Base-by-base conservation (phyloP, 1,284 basidiomycete genomes). In the Tetrapyrgos nigripes region DNA sequence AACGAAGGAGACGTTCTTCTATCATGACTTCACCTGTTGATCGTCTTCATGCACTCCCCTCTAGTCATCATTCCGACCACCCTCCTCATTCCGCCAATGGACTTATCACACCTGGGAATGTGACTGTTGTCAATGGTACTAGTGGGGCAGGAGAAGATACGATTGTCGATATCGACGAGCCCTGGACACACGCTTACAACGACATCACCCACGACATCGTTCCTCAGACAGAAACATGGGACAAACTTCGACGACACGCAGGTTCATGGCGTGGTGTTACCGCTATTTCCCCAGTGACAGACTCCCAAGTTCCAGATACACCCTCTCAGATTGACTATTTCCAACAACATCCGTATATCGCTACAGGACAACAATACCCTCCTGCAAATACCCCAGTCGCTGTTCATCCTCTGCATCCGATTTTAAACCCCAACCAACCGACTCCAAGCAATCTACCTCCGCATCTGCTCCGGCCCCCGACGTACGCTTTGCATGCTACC, bases 261-360 rank as follows among this genome's bases (percentile, higher is more conserved):
- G 79, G 81, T 33, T 74, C 81, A 29, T 91, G 89, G 89, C 76
- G 89, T 8, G 89, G 89, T 1, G 74, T 91, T 24, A 84, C 84
- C n/a, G 87, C 89, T 3, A 75, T 90, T 60, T 68, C 75, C n/a
- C 65, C 74, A 24, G 66, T 72, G 62, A 77, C 19, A 17, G 37
- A 40, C 17, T 9, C 37, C 19, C 37, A 40, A 40, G 4, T 40
- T 17, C 37, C 37, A 5, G 37, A 40, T 40, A 6, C 37, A 5
- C 37, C 37, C 5, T 4, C 37, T 40, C 37, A 40, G 37, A 11
- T n/a, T n/a, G 37, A 40, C 17, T 78, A 53, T 73, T 73, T n/a
- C 75, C 76, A 4, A 75, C 74, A 9, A 70, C 76, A 9, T 78
- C 77, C 62, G 68, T 68, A 35, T 24, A n/a, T 43, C 29, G 21